Evolutionary conservation across 306 rosid species (phyloP).

Genomic region (Psophocarpus tetragonolobus): DNA sequence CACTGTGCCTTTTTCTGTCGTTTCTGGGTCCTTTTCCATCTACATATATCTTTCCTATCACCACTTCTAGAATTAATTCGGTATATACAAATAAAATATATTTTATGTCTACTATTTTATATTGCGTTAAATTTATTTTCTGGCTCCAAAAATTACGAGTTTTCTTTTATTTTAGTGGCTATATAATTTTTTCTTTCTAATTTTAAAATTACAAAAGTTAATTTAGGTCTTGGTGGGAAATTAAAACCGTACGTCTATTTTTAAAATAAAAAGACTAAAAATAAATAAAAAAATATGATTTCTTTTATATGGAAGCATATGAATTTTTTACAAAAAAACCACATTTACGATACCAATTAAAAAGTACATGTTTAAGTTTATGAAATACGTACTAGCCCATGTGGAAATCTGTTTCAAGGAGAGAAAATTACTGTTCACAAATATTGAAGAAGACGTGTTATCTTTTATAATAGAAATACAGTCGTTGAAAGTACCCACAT

Average conservation of each 20-base stretch:
- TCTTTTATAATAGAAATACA: not conserved
- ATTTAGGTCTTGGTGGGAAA: not conserved
- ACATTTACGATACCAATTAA: no score
- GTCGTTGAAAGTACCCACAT: not conserved
- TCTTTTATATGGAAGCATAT: no score
- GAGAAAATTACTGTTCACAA: not conserved
- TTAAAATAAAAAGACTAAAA: no score
- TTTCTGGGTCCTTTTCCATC: constrained; percentile 3
- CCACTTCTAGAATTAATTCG: not conserved
- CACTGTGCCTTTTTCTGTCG: not conserved
- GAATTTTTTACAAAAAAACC: no score
- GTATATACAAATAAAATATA: no score
- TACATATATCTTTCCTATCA: not conserved
- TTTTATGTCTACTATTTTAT: not conserved
- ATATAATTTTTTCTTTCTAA: no score
- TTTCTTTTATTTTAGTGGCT: not conserved
- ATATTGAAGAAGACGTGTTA: not conserved
- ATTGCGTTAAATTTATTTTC: no score
- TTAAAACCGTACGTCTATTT: not conserved
- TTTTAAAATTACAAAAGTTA: no score
- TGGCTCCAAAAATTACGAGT: not conserved
- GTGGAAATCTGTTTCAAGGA: not conserved
- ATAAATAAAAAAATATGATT: no score
- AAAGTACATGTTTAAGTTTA: not conserved
- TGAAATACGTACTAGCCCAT: not conserved